Base-by-base conservation (phyloP, 495 filamentous ascomycete species). In the Sabuloglossum arenarium region DNA sequence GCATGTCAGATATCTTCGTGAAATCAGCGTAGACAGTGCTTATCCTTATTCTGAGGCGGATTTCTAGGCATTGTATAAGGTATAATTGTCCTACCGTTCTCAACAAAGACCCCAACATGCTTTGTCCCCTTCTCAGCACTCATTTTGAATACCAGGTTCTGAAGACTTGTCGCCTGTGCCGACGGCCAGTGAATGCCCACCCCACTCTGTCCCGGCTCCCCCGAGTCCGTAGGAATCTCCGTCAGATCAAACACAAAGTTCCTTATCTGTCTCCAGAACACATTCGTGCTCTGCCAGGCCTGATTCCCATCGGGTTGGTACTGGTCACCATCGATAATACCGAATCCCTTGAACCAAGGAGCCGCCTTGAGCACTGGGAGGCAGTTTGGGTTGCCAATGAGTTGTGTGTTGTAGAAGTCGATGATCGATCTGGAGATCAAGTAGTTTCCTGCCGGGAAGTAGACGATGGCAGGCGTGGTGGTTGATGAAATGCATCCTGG, bases 181-280 rank as follows among this genome's bases (percentile, higher is more conserved):
- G 81, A 84, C 0, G 83, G 83, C 86, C 86, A 91, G 61, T 90
- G 85, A 54, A 91, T 81, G n/a, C n/a, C n/a, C n/a, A n/a, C n/a
- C n/a, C n/a, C n/a, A n/a, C n/a, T n/a, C n/a, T n/a, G n/a, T 37
- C 82, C 84, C 32, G 70, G 74, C 0, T 77, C 75, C 8, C 71
- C 71, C 1, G 67, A 65, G 6, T 61, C 73, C 0, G 66, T 73
- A 0, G 79, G 72, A 37, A 88, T 76, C 30, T 61, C 68, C 4
- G 81, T 88, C 46, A 78, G 75, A 62, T 91, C 86, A 28, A 91
- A 69, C 56, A 86, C 73, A 53, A 91, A 75, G 61, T 91, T 91
- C 31, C 84, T 73, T 53, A 91, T 73, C 59, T 87, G 83, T 34
- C 86, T 71, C 64, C 75, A 88, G 68, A 91, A 91, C 27, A 85